These are phyloP conservation scores for Carex littledalei DNA, from an alignment of 176 grass and related monocot genomes.

Conservation along the genomic window DNA sequence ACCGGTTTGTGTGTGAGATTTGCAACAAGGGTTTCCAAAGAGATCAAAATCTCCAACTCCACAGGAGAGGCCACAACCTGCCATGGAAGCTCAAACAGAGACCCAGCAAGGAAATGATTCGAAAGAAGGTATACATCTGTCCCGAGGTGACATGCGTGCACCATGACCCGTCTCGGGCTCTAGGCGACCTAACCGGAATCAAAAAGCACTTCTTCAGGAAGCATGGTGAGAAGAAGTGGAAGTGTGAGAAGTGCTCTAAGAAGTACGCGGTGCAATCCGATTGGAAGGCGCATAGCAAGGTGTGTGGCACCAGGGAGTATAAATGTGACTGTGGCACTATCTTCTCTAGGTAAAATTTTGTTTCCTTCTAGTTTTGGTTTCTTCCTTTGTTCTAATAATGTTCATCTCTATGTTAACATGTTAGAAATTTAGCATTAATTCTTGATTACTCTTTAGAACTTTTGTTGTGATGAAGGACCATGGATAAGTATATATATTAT, in stretches of 20 bases:
- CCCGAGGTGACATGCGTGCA: slow-evolving; percentile 79
- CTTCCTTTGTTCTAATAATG: background rate
- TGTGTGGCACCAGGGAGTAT: slow-evolving; percentile 93
- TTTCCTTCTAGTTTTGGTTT: background rate
- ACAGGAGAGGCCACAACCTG: slow-evolving; percentile 94
- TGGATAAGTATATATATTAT: too few relatives aligned
- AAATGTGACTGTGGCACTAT: slow-evolving; percentile 92
- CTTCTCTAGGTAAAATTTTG: slow-evolving; percentile 64
- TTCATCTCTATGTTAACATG: background rate
- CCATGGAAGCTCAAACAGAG: slow-evolving; percentile 98
- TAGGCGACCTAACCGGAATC: slow-evolving; percentile 89
- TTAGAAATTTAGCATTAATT: background rate
- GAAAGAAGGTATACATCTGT: slow-evolving; percentile 85
- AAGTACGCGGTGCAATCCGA: slow-evolving; percentile 96
- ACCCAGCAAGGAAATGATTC: slow-evolving; percentile 32
- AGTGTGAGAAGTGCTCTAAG: slow-evolving; percentile 98
- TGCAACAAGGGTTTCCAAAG: slow-evolving; percentile 97
- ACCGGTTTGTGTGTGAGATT: slow-evolving; percentile 93
- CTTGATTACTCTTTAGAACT: background rate
- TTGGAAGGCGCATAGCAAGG: slow-evolving; percentile 99
- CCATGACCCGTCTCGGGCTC: slow-evolving; percentile 72
- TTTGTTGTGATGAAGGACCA: background rate
- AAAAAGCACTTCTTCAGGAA: slow-evolving; percentile 99
- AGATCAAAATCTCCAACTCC: slow-evolving; percentile 98
- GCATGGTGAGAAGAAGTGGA: slow-evolving; percentile 99